Conservation (phyloP, 202 grass and related monocot genomes). For the Zoysia matrella region DNA sequence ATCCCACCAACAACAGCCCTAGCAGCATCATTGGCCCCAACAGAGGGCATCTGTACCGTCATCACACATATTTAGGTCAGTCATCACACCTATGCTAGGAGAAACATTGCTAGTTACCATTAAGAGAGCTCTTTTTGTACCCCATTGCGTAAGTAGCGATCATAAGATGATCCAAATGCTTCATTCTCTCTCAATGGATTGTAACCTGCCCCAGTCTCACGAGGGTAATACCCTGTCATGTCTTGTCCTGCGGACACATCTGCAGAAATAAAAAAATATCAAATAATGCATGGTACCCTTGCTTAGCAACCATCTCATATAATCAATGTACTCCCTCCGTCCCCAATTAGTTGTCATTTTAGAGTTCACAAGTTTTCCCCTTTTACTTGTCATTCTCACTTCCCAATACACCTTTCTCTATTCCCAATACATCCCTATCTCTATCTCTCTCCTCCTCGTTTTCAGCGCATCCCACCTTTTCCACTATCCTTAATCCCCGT, state of each 20-base stretch:
- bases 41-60: slow-evolving; percentile 51
- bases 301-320: neutral
- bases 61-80: neutral
- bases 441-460: too few species aligned
- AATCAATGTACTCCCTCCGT: neutral
- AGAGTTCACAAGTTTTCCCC: too few species aligned
- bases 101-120: neutral
- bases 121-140: slow-evolving; percentile 43
- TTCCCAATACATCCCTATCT: too few species aligned
- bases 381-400: too few species aligned
- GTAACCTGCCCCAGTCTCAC: slow-evolving; percentile 46
- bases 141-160: slow-evolving; percentile 96
- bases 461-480: too few species aligned
- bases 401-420: too few species aligned
- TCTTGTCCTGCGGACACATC: slow-evolving; percentile 79
- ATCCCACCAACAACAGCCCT: slow-evolving; percentile 63
- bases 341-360: too few species aligned
- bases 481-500: too few species aligned
- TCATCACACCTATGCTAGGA: neutral
- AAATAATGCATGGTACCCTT: neutral
- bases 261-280: slow-evolving; percentile 14
- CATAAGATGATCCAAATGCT: slow-evolving; percentile 89
- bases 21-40: slow-evolving; percentile 53
- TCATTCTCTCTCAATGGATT: slow-evolving; percentile 58
- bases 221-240: slow-evolving; percentile 82